phyloP scores from a whole-genome alignment of 208 protist species.

The Angomonas desouzai region DNA sequence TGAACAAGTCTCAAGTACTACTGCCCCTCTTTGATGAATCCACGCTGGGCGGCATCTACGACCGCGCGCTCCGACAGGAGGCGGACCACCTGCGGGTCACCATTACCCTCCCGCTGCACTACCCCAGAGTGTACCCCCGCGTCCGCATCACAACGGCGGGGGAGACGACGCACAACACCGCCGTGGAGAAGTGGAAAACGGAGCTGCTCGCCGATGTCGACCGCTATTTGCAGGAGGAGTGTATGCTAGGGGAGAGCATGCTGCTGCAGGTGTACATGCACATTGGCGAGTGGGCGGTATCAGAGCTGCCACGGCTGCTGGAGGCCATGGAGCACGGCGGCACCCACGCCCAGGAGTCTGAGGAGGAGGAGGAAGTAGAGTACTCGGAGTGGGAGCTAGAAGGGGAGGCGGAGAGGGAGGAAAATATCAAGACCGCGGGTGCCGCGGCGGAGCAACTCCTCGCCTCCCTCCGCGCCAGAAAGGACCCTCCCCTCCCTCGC shows the following conservation, averaged over 20 bases:
- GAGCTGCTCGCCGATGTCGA: constrained; percentile 28
- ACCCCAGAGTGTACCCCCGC: constrained; percentile 22
- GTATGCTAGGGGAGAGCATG: constrained; percentile 43
- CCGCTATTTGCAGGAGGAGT: constrained; percentile 46
- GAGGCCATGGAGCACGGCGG: constrained; percentile 23
- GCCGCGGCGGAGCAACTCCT: constrained; percentile 24
- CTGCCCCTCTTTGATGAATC: constrained; percentile 43
- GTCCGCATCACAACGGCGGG: neutral
- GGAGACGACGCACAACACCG: constrained; percentile 26
- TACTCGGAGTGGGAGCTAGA: constrained; percentile 29
- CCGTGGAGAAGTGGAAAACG: constrained; percentile 55
- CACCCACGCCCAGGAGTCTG: constrained; percentile 12
- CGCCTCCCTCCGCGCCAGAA: too few species aligned
- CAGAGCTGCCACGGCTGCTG: constrained; percentile 27
- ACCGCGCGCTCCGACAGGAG: constrained; percentile 12
- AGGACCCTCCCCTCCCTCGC: neutral
- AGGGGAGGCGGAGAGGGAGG: constrained; percentile 30
- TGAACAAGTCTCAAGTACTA: constrained; percentile 22
- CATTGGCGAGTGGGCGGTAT: constrained; percentile 32
- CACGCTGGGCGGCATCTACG: constrained; percentile 13
- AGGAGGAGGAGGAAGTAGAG: constrained; percentile 10
- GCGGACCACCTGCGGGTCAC: constrained; percentile 39
- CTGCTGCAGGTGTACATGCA: constrained; percentile 64
- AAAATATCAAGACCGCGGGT: constrained; percentile 34
- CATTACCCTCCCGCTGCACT: constrained; percentile 40